phyloP scores from a whole-genome alignment of 2,329 filamentous ascomycete species.

The Graphilbum fragrans region DNA sequence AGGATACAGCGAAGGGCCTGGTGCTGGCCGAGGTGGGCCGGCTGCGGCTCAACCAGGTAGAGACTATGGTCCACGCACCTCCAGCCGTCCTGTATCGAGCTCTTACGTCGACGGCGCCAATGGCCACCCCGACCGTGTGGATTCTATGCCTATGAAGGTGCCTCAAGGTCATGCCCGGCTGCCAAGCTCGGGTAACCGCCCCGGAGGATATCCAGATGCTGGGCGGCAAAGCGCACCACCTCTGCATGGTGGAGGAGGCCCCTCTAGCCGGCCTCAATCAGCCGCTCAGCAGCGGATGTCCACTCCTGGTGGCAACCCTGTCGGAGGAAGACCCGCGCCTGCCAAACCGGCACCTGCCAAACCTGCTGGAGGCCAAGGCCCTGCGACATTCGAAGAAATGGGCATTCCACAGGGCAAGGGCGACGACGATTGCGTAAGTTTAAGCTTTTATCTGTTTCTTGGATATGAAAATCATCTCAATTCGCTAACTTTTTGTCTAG shows the following conservation, averaged over 20 bases:
- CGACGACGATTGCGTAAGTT: conserved; percentile 81
- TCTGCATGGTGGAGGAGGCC: conserved; percentile 9
- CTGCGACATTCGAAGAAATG: conserved; percentile 97
- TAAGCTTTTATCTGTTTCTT: neutral
- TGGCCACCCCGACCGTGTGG: conserved; percentile 16
- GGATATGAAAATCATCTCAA: no score
- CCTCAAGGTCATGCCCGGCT: conserved; percentile 9
- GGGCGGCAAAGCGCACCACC: conserved; percentile 25
- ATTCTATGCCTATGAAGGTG: conserved; percentile 11
- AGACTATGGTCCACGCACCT: conserved; percentile 26
- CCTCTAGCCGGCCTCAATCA: neutral
- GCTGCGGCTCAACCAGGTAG: conserved; percentile 16
- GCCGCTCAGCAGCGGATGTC: no score
- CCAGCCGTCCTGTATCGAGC: conserved; percentile 18
- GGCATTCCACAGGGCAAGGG: conserved; percentile 75
- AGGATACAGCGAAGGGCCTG: neutral
- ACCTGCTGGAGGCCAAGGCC: conserved; percentile 46
- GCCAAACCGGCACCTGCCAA: conserved; percentile 11
- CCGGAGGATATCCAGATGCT: conserved; percentile 10
- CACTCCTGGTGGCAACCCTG: neutral
- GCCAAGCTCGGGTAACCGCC: conserved; percentile 14
- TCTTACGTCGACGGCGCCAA: conserved; percentile 16
- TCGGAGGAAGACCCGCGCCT: neutral
- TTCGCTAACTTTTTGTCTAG: conserved; percentile 1
- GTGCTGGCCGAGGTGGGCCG: neutral